Base-by-base conservation (phyloP, 2,329 filamentous ascomycete genomes). In the Cyclaneusma minus region DNA sequence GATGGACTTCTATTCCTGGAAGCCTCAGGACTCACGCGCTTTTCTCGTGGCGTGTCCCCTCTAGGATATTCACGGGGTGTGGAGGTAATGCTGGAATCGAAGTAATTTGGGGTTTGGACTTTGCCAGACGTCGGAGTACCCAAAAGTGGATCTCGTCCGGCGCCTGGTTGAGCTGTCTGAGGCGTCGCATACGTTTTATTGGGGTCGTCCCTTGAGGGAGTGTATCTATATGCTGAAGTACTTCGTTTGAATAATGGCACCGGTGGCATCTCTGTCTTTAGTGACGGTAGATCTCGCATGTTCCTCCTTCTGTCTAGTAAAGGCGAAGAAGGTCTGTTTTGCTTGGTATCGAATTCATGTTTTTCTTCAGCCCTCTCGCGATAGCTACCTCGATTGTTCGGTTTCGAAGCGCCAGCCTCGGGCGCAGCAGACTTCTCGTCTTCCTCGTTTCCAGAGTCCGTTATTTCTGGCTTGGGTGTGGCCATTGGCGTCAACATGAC, bases 191-290 rank as follows among this genome's bases (percentile, higher is more conserved):
- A 11, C 18, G 8, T 8, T 8, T 11, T 8, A 11, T 11, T 20
- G 18, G 11, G 8, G 8, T 40, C 37, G 8, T 31, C 12, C 22
- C 42, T 36, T 24, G 25, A 35, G 2, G 37, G 28, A n/a, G 28
- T 31, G 4, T 21, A 28, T 16, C 35, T 25, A 28, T 32, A 43
- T 9, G 40, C 37, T 6, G 45, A 47, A 13, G 39, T 31, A 31
- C 38, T 48, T 33, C 44, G 38, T 29, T 40, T 28, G 22, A 37
- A 47, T 27, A 42, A 32, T 17, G 42, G 42, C 13, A 42, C 34
- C n/a, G 44, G 39, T 35, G 37, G 34, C 9, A 47, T 31, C 27
- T 46, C 45, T 5, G 45, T 48, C 21, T 47, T 36, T n/a, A 48
- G 29, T 10, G 31, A 29, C 20, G 45, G 45, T 19, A 49, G 35